Conservation (phyloP, 805 yeast genomes). For the Ogataea ganodermae region DNA sequence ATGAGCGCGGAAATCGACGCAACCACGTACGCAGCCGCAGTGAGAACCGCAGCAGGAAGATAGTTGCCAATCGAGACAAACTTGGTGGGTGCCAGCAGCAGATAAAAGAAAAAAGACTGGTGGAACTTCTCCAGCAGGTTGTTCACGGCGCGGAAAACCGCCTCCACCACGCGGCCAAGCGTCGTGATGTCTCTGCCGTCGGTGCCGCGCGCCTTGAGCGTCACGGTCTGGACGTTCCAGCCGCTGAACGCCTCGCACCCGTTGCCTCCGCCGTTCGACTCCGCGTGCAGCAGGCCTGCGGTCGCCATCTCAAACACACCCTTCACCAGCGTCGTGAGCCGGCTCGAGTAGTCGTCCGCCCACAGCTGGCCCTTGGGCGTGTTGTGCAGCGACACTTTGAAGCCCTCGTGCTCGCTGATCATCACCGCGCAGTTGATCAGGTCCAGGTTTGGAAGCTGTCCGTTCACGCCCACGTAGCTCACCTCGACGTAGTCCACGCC, state of each 20-base stretch:
- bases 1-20: slow-evolving; percentile 62
- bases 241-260: slow-evolving; percentile 95
- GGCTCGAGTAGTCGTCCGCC: slow-evolving; percentile 49
- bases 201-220: slow-evolving; percentile 61
- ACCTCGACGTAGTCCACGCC: slow-evolving; percentile 74
- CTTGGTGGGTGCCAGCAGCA: slow-evolving; percentile 70
- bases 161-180: slow-evolving; percentile 87
- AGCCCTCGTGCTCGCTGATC: slow-evolving; percentile 73
- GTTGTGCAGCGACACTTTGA: slow-evolving; percentile 67
- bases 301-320: slow-evolving; percentile 72
- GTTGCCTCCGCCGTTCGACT: slow-evolving; percentile 35
- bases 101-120: slow-evolving; percentile 92
- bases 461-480: slow-evolving; percentile 85
- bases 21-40: slow-evolving; percentile 68
- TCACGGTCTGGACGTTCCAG: slow-evolving; percentile 91
- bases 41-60: slow-evolving; percentile 77
- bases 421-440: slow-evolving; percentile 78
- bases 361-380: slow-evolving; percentile 48
- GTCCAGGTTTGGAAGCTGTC: slow-evolving; percentile 94
- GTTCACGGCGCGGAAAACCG: slow-evolving; percentile 83
- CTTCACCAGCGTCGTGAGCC: slow-evolving; percentile 58
- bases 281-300: slow-evolving; percentile 55
- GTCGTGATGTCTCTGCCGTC: slow-evolving; percentile 80
- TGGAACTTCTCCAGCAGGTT: slow-evolving; percentile 94
- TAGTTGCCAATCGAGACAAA: slow-evolving; percentile 95